Conservation (phyloP, 164 flowering plant species). For the Nymphaea colorata region DNA sequence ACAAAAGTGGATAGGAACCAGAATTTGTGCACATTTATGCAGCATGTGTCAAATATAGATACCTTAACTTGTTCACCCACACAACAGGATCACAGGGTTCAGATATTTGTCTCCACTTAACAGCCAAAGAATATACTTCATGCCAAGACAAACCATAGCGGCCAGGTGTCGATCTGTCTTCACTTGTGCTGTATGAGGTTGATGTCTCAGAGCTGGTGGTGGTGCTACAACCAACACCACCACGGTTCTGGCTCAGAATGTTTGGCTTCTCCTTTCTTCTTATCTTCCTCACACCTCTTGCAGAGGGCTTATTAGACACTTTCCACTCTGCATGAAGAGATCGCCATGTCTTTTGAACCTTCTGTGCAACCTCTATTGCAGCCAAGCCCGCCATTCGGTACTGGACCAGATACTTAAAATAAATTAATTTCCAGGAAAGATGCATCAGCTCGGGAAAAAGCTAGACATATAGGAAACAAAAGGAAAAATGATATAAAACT, state of each 20-base stretch:
- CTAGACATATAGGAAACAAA: too few relatives aligned
- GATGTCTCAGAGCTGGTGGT: constrained; percentile 65
- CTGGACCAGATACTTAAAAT: constrained; percentile 28
- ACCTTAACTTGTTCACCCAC: constrained; percentile 95
- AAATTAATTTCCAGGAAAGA: too few relatives aligned
- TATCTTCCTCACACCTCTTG: constrained; percentile 49
- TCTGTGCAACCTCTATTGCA: constrained; percentile 96
- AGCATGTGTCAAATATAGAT: constrained; percentile 4
- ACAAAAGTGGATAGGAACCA: not conserved
- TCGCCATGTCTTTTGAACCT: constrained; percentile 90
- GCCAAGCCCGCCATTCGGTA: constrained; percentile 99
- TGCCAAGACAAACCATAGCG: constrained; percentile 66
- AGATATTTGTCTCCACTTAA: constrained; percentile 97
- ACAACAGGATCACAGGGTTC: constrained; percentile 98
- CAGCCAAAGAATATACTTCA: constrained; percentile 73
- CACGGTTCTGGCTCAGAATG: constrained; percentile 71
- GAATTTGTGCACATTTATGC: not conserved
- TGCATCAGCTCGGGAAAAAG: too few relatives aligned
- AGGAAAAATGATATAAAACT: too few relatives aligned
- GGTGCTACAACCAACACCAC: constrained; percentile 86
- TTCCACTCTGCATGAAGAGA: constrained; percentile 70
- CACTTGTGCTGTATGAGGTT: constrained; percentile 34
- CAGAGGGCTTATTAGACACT: constrained; percentile 37
- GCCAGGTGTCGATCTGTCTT: constrained; percentile 38
- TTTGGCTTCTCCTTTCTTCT: constrained; percentile 50